These are phyloP conservation scores for Lactarius evosmus DNA, from an alignment of 768 basidiomycete species.

Conservation along the genomic window DNA sequence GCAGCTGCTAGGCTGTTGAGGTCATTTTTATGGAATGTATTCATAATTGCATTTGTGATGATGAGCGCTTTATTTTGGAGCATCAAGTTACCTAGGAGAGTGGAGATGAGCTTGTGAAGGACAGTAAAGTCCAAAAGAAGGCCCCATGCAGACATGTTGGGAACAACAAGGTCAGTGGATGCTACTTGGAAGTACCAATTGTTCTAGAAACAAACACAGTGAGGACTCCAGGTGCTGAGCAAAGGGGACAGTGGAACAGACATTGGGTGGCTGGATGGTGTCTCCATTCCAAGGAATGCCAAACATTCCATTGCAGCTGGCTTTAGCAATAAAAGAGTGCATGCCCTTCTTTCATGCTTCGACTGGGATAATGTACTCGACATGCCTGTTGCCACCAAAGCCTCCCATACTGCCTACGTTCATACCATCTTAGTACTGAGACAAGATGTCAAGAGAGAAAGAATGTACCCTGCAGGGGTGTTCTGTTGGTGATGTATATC, in stretches of 20 bases:
- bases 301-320: conserved; percentile 94
- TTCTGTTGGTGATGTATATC: conserved; percentile 65
- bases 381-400: conserved; percentile 78
- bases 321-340: conserved; percentile 69
- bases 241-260: conserved; percentile 41
- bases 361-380: conserved; percentile 87
- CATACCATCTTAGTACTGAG: neutral
- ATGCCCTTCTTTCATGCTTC: conserved; percentile 58
- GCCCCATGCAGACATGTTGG: conserved; percentile 84
- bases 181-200: conserved; percentile 68
- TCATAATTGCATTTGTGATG: conserved; percentile 87
- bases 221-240: neutral
- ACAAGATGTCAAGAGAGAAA: neutral
- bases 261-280: conserved; percentile 81
- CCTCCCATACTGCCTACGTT: conserved; percentile 87
- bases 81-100: conserved; percentile 73
- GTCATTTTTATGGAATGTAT: conserved; percentile 69
- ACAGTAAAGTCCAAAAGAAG: conserved; percentile 85
- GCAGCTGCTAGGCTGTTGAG: conserved; percentile 49
- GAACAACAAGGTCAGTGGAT: conserved; percentile 92
- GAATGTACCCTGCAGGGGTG: conserved; percentile 33
- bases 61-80: conserved; percentile 78
- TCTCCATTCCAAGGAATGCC: conserved; percentile 81
- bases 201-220: conserved; percentile 47
- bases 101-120: conserved; percentile 68